phyloP scores from a whole-genome alignment of 768 basidiomycete genomes.

The Nevesoporus exiguus region DNA sequence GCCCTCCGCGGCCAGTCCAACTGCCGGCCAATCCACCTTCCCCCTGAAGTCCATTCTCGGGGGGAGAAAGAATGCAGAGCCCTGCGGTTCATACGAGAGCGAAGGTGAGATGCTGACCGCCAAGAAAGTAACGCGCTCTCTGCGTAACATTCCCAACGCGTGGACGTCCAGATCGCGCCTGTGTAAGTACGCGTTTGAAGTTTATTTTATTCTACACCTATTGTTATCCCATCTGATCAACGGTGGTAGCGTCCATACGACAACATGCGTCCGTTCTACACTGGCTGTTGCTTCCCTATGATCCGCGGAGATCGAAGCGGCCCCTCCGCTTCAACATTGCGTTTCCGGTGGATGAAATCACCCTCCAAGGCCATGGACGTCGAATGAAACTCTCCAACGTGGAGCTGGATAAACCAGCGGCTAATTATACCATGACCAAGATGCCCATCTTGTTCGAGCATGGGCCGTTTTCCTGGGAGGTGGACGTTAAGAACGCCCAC shows the following conservation, averaged over 20 bases:
- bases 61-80: conserved; percentile 12
- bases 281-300: conserved; percentile 50
- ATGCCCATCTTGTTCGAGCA: conserved; percentile 47
- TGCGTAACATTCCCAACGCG: conserved; percentile 22
- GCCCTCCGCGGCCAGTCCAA: conserved; percentile 20
- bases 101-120: conserved; percentile 24
- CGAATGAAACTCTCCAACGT: conserved; percentile 33
- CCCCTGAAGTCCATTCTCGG: conserved; percentile 32
- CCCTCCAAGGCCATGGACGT: conserved; percentile 22
- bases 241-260: conserved; percentile 35
- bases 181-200: conserved; percentile 18
- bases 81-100: conserved; percentile 28
- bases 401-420: conserved; percentile 43
- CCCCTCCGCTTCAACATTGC: conserved; percentile 49
- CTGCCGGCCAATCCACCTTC: conserved; percentile 17
- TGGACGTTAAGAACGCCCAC: conserved; percentile 40
- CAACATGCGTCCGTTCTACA: conserved; percentile 39
- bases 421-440: conserved; percentile 41
- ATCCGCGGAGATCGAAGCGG: conserved; percentile 31
- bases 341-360: conserved; percentile 38
- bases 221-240: conserved; percentile 29
- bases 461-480: conserved; percentile 37
- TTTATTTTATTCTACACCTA: not conserved
- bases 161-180: conserved; percentile 24
- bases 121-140: conserved; percentile 20